phyloP scores from a whole-genome alignment of 257 asterid genomes.

The Nyctanthes arbortristis region DNA sequence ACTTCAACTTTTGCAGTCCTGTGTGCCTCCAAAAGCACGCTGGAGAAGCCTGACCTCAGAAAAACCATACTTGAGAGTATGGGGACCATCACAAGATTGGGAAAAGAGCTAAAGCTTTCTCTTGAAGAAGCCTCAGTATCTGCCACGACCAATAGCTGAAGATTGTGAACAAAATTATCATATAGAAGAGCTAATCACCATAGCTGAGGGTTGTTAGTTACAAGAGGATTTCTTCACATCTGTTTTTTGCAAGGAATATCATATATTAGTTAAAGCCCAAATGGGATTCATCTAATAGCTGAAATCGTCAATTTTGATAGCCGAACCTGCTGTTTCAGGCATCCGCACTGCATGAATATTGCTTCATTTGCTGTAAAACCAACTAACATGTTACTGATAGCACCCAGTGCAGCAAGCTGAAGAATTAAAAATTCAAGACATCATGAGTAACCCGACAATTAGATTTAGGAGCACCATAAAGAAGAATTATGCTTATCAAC shows the following conservation, averaged over 20 bases:
- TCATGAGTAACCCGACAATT: not conserved
- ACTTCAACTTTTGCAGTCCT: constrained; percentile 64
- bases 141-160: constrained; percentile 34
- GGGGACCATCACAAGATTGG: constrained; percentile 85
- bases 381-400: constrained; percentile 76
- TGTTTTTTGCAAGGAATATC: constrained; percentile 63
- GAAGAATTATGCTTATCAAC: not conserved
- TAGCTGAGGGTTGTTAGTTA: constrained; percentile 74
- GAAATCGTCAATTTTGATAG: constrained; percentile 91
- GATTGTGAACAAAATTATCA: constrained; percentile 26
- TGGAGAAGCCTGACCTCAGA: constrained; percentile 64
- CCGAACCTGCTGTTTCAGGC: constrained; percentile 75
- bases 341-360: constrained; percentile 68
- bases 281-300: constrained; percentile 60
- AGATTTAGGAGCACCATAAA: not conserved
- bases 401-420: constrained; percentile 85
- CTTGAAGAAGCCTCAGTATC: constrained; percentile 84
- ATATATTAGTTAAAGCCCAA: constrained; percentile 84
- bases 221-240: constrained; percentile 68
- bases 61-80: constrained; percentile 63
- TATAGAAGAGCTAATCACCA: constrained; percentile 46
- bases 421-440: constrained; percentile 22
- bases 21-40: constrained; percentile 65
- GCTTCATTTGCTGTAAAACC: constrained; percentile 67
- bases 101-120: constrained; percentile 77